Percentiles rank a stretch among this genome's conserved stretches.
Evolutionary conservation across 192 early-diverging fungal genomes (phyloP).

Genomic region (Gryganskiella cystojenkinii): DNA sequence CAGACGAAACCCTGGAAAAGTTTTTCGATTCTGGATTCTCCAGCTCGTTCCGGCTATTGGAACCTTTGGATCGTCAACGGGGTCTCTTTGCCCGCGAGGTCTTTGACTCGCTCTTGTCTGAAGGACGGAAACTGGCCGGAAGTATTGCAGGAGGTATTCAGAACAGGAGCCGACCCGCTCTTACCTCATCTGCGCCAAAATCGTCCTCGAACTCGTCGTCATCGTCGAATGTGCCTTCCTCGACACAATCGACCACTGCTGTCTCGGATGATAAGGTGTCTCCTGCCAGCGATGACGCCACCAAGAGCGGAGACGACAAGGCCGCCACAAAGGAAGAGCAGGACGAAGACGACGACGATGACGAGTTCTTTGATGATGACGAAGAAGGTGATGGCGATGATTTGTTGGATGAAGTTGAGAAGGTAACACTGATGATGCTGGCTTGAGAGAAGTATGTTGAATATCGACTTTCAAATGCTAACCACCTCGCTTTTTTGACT

Average conservation of each 20-base stretch:
- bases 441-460: not conserved
- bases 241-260: no score
- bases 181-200: not conserved
- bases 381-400: constrained; percentile 47
- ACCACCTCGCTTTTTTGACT: not conserved
- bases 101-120: constrained; percentile 65
- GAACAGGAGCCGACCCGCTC: constrained; percentile 7
- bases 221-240: not conserved
- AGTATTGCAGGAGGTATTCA: constrained; percentile 49
- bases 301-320: not conserved
- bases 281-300: no score
- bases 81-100: constrained; percentile 64
- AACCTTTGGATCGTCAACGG: constrained; percentile 64
- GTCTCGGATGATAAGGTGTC: not conserved
- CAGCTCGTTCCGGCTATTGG: constrained; percentile 67
- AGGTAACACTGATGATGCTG: constrained; percentile 18
- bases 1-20: constrained; percentile 84
- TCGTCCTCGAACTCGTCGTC: not conserved
- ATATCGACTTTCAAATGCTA: constrained; percentile 1
- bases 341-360: constrained; percentile 21
- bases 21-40: constrained; percentile 83
- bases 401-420: constrained; percentile 58
- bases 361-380: constrained; percentile 23
- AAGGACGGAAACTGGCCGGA: constrained; percentile 61
- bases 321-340: not conserved